A percentile compares a stretch with the other conserved stretches of the same genome.
phyloP scores from a whole-genome alignment of 345 rosid genomes.

The Hibiscus trionum region DNA sequence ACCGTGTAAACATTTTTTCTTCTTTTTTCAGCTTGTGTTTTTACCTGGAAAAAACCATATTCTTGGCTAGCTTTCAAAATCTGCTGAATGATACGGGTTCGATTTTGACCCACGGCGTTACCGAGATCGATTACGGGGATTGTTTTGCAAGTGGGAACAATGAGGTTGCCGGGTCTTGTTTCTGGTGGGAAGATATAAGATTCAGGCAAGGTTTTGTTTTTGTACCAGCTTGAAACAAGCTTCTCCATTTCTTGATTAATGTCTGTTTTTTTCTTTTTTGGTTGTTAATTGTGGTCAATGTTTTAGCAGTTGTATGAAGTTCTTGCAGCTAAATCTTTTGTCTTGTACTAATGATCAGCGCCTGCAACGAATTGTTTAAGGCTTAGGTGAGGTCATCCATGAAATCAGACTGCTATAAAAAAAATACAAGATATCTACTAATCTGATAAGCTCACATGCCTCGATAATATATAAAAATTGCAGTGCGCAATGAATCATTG shows the following conservation, averaged over 20 bases:
- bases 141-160: conserved; percentile 3
- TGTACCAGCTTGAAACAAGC: conserved; percentile 20
- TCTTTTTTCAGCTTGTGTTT: too few relatives aligned
- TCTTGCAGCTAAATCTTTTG: background rate
- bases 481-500: background rate
- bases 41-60: conserved; percentile 30
- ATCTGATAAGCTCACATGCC: too few relatives aligned
- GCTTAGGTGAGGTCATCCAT: background rate
- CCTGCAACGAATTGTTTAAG: background rate
- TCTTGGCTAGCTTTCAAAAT: conserved; percentile 29
- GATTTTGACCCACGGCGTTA: background rate
- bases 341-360: background rate
- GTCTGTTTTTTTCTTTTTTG: background rate
- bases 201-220: conserved; percentile 17
- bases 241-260: background rate
- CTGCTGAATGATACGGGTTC: conserved; percentile 4
- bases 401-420: background rate
- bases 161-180: conserved; percentile 18
- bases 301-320: background rate
- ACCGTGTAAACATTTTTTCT: too few relatives aligned
- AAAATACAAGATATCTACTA: background rate
- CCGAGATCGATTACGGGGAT: conserved; percentile 29
- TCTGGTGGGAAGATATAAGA: conserved; percentile 24
- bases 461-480: background rate
- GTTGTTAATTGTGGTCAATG: background rate